phyloP scores from a whole-genome alignment of 176 grass and related monocot genomes.

The Cenchrus fungigraminus region DNA sequence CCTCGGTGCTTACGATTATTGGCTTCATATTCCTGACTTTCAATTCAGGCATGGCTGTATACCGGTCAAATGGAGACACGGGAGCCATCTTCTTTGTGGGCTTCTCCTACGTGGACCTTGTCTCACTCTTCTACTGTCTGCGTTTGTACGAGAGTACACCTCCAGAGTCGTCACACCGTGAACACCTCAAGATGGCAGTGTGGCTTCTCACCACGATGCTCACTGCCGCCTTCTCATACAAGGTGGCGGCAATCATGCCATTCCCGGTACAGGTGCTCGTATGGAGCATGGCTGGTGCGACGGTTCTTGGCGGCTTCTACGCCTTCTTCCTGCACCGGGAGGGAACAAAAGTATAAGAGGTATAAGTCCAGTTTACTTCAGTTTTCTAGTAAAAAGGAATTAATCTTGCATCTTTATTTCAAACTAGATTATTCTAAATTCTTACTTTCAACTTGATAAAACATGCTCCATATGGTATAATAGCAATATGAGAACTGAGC shows the following conservation, averaged over 20 bases:
- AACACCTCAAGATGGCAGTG: conserved; percentile 26
- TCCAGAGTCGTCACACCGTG: not conserved
- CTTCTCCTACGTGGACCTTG: not conserved
- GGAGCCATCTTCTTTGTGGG: not conserved
- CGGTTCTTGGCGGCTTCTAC: not conserved
- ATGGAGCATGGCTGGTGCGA: not conserved
- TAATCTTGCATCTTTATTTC: not conserved
- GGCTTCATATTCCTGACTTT: conserved; percentile 30
- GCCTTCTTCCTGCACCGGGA: conserved; percentile 29
- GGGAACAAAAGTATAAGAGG: not conserved
- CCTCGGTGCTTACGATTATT: not conserved
- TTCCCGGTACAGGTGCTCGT: not conserved
- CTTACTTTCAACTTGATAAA: not conserved
- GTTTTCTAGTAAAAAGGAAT: not conserved
- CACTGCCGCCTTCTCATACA: conserved; percentile 24
- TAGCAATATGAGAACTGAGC: not conserved
- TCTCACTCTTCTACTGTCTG: conserved; percentile 1
- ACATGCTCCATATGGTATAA: not conserved
- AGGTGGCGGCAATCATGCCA: conserved; percentile 41
- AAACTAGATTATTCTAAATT: not conserved
- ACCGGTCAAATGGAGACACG: not conserved
- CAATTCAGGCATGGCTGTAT: conserved; percentile 27
- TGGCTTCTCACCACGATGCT: conserved; percentile 42
- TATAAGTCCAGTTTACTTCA: not conserved
- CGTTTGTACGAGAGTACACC: not conserved